Percentiles rank a stretch among this genome's conserved stretches.
These are phyloP conservation scores for Colletotrichum sp. DNA, from an alignment of 2,329 filamentous ascomycete species.

Conservation along the genomic window DNA sequence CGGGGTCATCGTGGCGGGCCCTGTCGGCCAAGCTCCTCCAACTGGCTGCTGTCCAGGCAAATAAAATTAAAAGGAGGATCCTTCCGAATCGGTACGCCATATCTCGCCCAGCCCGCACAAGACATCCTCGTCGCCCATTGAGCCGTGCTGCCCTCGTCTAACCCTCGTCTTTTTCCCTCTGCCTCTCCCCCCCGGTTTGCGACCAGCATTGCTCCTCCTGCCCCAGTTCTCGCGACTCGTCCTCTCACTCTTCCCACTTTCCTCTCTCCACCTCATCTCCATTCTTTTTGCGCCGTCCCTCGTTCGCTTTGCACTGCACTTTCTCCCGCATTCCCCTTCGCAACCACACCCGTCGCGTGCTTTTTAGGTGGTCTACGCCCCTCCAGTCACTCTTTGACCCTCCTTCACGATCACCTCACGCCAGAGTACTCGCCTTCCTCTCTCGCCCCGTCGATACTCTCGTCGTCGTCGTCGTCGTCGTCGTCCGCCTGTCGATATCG, in stretches of 20 bases:
- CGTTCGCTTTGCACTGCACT: conserved; percentile 5
- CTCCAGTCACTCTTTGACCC: conserved; percentile 15
- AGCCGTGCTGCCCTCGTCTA: conserved; percentile 2
- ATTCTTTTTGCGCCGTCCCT: conserved; percentile 19
- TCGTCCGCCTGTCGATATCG: conserved; percentile 9
- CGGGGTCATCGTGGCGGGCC: conserved; percentile 8
- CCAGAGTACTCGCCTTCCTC: conserved; percentile 1
- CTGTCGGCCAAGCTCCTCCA: background rate
- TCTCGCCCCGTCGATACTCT: conserved; percentile 1
- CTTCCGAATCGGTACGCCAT: conserved; percentile 14
- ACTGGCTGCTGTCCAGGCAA: conserved; percentile 9
- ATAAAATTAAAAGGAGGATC: conserved; percentile 23
- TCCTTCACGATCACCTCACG: background rate
- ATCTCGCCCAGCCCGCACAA: background rate
- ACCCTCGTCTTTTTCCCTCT: background rate
- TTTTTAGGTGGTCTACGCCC: conserved; percentile 15
- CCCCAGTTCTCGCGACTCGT: conserved; percentile 4
- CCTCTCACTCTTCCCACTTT: conserved; percentile 9
- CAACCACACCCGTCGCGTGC: conserved; percentile 1
- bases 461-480: background rate
- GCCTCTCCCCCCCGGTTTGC: background rate
- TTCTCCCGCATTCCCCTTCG: conserved; percentile 4
- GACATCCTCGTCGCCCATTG: background rate
- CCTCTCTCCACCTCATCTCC: conserved; percentile 17
- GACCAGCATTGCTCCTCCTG: background rate